These are phyloP conservation scores for Talaromyces sp. DNA, from an alignment of 2,329 filamentous ascomycete genomes.

Conservation along the genomic window DNA sequence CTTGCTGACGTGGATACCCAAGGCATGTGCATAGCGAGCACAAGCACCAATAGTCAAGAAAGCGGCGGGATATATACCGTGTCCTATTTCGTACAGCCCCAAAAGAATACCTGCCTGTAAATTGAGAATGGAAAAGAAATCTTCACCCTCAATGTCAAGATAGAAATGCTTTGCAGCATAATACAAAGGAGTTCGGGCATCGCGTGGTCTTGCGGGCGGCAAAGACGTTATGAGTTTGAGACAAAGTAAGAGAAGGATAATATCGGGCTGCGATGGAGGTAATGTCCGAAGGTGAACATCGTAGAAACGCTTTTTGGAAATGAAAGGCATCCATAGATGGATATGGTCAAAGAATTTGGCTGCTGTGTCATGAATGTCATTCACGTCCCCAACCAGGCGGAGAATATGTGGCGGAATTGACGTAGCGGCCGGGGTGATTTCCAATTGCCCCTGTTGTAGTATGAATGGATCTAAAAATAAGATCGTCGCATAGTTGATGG, in stretches of 20 bases:
- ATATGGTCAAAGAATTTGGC: constrained; percentile 21
- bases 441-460: not conserved
- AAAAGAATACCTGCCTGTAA: constrained; percentile 10
- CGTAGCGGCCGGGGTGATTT: not conserved
- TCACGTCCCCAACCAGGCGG: constrained; percentile 1
- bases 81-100: constrained; percentile 11
- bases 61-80: constrained; percentile 11
- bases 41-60: constrained; percentile 13
- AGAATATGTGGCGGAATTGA: constrained; percentile 2
- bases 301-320: constrained; percentile 24
- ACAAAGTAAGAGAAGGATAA: constrained; percentile 18
- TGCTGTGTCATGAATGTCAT: constrained; percentile 16
- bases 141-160: not conserved
- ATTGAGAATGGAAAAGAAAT: not conserved
- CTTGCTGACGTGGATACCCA: constrained; percentile 1
- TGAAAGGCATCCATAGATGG: constrained; percentile 25
- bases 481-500: constrained; percentile 1
- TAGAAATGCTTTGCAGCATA: constrained; percentile 17
- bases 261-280: constrained; percentile 17
- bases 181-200: constrained; percentile 19
- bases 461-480: constrained; percentile 6
- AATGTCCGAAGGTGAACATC: constrained; percentile 15
- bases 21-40: constrained; percentile 12
- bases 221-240: constrained; percentile 19
- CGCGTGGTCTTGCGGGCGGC: not conserved